Evolutionary conservation across 371 early-diverging fungal genomes (phyloP).

Genomic region (Choanephora cucurbitarum): DNA sequence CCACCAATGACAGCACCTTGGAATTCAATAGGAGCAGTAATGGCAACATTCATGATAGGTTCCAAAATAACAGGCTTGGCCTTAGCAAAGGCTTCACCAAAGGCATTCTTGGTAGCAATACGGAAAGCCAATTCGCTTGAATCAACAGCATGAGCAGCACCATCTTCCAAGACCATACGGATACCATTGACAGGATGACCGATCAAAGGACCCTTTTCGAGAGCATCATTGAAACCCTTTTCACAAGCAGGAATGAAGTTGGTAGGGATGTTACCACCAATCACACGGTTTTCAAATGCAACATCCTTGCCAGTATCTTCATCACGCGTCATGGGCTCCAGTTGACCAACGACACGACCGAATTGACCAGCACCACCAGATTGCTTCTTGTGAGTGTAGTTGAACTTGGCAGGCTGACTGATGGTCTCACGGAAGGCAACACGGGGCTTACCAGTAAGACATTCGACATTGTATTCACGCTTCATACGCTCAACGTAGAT

Average conservation of each 20-base stretch:
- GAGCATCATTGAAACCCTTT: constrained; percentile 93
- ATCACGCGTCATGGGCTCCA: constrained; percentile 80
- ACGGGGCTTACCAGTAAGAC: constrained; percentile 93
- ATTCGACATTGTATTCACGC: constrained; percentile 94
- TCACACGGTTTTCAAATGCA: constrained; percentile 75
- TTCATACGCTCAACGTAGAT: constrained; percentile 97
- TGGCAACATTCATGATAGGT: constrained; percentile 95
- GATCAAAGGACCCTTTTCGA: constrained; percentile 90
- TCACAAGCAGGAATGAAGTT: constrained; percentile 96
- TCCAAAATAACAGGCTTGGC: constrained; percentile 88
- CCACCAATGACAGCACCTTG: constrained; percentile 93
- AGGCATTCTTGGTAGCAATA: constrained; percentile 85
- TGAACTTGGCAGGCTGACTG: constrained; percentile 75
- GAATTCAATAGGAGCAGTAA: constrained; percentile 92
- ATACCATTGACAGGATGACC: constrained; percentile 90
- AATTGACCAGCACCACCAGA: constrained; percentile 97
- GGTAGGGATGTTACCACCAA: constrained; percentile 94
- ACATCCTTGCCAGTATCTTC: constrained; percentile 61
- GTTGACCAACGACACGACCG: constrained; percentile 87
- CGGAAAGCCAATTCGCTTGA: constrained; percentile 97
- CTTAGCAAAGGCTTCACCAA: constrained; percentile 85
- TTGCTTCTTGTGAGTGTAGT: constrained; percentile 99
- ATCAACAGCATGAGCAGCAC: constrained; percentile 94
- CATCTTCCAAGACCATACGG: constrained; percentile 93
- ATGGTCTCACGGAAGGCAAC: constrained; percentile 98